Percentiles rank a stretch among this genome's conserved stretches.
Conservation (phyloP, 805 yeast genomes). For the Starmerella asiatica region DNA sequence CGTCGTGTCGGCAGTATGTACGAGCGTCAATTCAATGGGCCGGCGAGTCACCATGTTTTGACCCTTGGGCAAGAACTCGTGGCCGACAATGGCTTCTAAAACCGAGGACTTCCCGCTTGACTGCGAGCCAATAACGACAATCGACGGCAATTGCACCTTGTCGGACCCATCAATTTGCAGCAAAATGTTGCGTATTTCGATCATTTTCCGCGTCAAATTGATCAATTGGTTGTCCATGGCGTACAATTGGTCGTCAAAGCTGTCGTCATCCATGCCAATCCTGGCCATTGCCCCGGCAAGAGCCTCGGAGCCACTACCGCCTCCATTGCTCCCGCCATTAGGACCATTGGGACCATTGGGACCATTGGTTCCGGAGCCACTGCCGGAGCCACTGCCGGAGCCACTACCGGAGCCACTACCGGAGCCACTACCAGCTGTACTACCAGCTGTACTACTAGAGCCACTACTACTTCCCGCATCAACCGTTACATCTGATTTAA, state of each 20-base stretch:
- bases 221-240: conserved; percentile 58
- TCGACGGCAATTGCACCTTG: conserved; percentile 74
- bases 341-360: not conserved
- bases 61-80: conserved; percentile 93
- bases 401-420: conserved; percentile 2
- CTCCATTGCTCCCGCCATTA: conserved; percentile 5
- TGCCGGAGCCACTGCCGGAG: not conserved
- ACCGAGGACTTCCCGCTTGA: conserved; percentile 96
- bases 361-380: not conserved
- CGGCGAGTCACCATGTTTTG: conserved; percentile 96
- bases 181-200: conserved; percentile 75
- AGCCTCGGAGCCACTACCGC: conserved; percentile 23
- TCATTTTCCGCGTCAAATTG: conserved; percentile 87
- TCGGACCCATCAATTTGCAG: conserved; percentile 64
- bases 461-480: not conserved
- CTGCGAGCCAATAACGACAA: conserved; percentile 95
- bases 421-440: not conserved
- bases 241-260: conserved; percentile 37
- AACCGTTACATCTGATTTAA: not conserved
- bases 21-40: conserved; percentile 87
- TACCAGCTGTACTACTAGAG: not conserved
- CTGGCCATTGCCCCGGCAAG: conserved; percentile 39
- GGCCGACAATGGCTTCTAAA: conserved; percentile 93
- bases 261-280: conserved; percentile 36
- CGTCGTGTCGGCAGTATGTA: conserved; percentile 58